phyloP scores from a whole-genome alignment of 2,329 filamentous ascomycete genomes.

The Ceratocystis cubensis region DNA sequence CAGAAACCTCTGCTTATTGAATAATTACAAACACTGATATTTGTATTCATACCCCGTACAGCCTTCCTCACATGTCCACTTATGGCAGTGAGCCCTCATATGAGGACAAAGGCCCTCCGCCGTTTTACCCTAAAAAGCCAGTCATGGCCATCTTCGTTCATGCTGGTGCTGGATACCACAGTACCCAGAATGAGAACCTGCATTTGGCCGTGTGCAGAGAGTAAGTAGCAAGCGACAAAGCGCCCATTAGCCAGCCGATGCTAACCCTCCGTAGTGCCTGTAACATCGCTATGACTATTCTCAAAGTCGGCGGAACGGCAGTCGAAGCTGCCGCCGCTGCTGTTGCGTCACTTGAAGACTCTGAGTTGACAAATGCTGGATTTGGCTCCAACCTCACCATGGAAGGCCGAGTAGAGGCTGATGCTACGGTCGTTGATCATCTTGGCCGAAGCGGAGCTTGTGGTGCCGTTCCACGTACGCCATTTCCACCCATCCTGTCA shows the following conservation, averaged over 20 bases:
- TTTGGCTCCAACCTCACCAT: conserved; percentile 91
- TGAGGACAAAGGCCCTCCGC: neutral
- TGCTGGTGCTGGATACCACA: conserved; percentile 90
- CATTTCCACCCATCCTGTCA: neutral
- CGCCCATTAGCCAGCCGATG: neutral
- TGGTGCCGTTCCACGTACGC: conserved; percentile 72
- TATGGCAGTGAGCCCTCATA: conserved; percentile 3
- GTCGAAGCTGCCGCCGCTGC: conserved; percentile 84
- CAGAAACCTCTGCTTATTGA: neutral
- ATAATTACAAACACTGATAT: conserved; percentile 9
- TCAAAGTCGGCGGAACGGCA: conserved; percentile 66
- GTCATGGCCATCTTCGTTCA: conserved; percentile 81
- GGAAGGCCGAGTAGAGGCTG: conserved; percentile 83
- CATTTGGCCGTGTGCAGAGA: conserved; percentile 80
- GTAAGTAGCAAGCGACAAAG: conserved; percentile 44
- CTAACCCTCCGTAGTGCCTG: conserved; percentile 15
- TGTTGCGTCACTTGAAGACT: conserved; percentile 77
- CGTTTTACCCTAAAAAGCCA: conserved; percentile 23
- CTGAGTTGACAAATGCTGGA: conserved; percentile 91
- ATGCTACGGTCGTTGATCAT: conserved; percentile 88
- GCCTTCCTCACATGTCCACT: conserved; percentile 8
- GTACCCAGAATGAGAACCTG: conserved; percentile 66
- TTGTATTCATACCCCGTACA: neutral
- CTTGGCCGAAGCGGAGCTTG: conserved; percentile 83
- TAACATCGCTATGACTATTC: conserved; percentile 30